These are phyloP conservation scores for Alnus rubra DNA, from an alignment of 306 rosid species.

Conservation along the genomic window DNA sequence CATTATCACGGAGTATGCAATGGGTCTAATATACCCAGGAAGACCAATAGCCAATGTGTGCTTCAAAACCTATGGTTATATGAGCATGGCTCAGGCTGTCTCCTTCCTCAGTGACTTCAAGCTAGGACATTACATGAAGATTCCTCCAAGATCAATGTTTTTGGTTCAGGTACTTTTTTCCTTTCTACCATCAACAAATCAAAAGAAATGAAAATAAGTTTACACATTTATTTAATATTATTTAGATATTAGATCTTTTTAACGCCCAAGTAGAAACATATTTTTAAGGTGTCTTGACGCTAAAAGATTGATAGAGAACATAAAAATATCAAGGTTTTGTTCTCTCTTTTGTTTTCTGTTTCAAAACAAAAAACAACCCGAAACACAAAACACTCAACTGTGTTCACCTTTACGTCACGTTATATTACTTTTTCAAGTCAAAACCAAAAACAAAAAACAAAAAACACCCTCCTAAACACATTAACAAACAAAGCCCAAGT, in stretches of 20 bases:
- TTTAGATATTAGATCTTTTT: not conserved
- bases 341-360: too few relatives aligned
- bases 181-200: not conserved
- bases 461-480: too few relatives aligned
- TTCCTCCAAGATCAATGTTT: not conserved
- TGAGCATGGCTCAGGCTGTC: not conserved
- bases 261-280: not conserved
- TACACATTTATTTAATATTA: not conserved
- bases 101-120: not conserved
- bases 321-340: too few relatives aligned
- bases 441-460: too few relatives aligned
- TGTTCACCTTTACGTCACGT: too few relatives aligned
- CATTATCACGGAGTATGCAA: constrained; percentile 31
- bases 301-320: too few relatives aligned
- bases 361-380: too few relatives aligned
- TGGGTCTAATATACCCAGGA: not conserved
- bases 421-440: too few relatives aligned
- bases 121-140: not conserved
- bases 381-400: too few relatives aligned
- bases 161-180: not conserved
- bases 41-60: not conserved
- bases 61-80: not conserved
- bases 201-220: not conserved
- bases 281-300: too few relatives aligned
- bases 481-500: not conserved